These are phyloP conservation scores for Termitomyces titanicus DNA, from an alignment of 768 basidiomycete species.

Conservation along the genomic window DNA sequence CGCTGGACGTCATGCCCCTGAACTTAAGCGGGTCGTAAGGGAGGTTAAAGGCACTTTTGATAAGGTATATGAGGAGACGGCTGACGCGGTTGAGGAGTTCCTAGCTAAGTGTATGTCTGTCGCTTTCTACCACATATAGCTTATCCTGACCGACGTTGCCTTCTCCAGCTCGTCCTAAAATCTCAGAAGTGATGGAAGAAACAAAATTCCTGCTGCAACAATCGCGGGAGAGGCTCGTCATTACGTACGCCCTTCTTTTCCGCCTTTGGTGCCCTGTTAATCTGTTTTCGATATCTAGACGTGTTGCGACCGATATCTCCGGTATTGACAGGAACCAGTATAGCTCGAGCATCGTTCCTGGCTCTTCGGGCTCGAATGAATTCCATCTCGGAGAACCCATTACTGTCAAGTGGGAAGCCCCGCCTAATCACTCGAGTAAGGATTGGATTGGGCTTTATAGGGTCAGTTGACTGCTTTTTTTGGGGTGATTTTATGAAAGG, in stretches of 20 bases:
- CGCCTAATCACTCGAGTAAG: constrained; percentile 77
- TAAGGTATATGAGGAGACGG: constrained; percentile 93
- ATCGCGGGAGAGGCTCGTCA: constrained; percentile 85
- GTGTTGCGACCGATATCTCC: constrained; percentile 79
- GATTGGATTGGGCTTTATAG: constrained; percentile 97
- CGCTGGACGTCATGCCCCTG: constrained; percentile 79
- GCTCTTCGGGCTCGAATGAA: constrained; percentile 44
- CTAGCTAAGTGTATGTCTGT: constrained; percentile 74
- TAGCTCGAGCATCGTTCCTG: constrained; percentile 56
- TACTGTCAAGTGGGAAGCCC: constrained; percentile 82
- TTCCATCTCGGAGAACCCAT: constrained; percentile 95
- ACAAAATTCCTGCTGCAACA: constrained; percentile 90
- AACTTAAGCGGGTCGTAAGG: constrained; percentile 72
- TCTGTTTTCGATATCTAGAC: constrained; percentile 38
- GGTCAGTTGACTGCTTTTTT: constrained; percentile 34
- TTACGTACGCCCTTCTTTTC: constrained; percentile 59
- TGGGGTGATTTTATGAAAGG: neutral
- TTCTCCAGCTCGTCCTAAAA: constrained; percentile 73
- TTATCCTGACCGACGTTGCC: constrained; percentile 7
- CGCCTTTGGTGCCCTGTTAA: neutral
- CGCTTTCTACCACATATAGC: neutral
- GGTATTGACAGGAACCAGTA: constrained; percentile 81
- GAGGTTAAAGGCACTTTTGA: constrained; percentile 95
- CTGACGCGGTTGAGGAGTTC: constrained; percentile 92
- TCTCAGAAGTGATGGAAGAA: constrained; percentile 89